phyloP scores from a whole-genome alignment of 2,329 filamentous ascomycete species.

The Fusarium sublunatum region DNA sequence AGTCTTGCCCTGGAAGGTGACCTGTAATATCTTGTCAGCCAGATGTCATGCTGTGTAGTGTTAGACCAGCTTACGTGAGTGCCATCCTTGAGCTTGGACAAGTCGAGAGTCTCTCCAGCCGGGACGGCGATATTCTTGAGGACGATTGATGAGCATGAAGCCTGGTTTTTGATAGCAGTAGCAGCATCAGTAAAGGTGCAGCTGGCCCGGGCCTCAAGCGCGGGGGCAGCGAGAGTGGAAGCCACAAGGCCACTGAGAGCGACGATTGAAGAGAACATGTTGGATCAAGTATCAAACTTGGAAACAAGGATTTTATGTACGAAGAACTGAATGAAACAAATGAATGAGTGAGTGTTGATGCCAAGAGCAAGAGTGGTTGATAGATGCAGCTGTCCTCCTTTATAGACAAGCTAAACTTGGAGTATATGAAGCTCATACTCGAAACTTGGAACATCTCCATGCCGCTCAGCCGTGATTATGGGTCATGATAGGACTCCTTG shows the following conservation, averaged over 20 bases:
- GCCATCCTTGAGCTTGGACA: constrained; percentile 63
- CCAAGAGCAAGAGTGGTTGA: neutral
- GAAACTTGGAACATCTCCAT: neutral
- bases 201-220: constrained; percentile 39
- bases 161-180: constrained; percentile 60
- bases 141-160: constrained; percentile 63
- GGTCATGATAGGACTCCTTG: neutral
- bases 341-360: constrained; percentile 9
- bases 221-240: constrained; percentile 38
- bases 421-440: neutral
- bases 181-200: constrained; percentile 68
- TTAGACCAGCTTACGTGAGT: constrained; percentile 51
- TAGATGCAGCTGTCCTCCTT: neutral
- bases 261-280: constrained; percentile 37
- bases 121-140: constrained; percentile 66
- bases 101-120: constrained; percentile 67
- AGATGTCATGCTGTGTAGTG: neutral
- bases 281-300: constrained; percentile 12
- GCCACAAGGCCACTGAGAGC: constrained; percentile 47
- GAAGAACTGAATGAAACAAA: neutral
- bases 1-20: constrained; percentile 74
- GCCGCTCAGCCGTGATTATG: constrained; percentile 24
- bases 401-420: neutral
- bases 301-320: neutral
- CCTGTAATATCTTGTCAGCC: constrained; percentile 11